Percentiles rank a stretch among this genome's conserved stretches.
Conservation (phyloP, 1,284 basidiomycete genomes). For the Moesziomyces antarcticus region DNA sequence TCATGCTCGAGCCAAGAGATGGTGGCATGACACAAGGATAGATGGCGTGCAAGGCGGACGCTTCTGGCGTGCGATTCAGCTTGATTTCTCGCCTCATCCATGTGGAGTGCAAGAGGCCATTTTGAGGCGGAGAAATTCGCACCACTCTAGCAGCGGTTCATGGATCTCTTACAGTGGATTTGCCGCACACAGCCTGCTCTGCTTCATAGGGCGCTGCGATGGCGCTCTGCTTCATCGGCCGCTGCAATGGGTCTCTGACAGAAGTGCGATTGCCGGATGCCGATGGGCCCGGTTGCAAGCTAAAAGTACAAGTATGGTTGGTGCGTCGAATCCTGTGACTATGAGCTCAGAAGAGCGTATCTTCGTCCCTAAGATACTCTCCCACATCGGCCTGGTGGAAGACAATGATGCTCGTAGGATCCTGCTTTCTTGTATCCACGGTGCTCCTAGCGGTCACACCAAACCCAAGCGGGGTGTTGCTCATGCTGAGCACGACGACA, state of each 20-base stretch:
- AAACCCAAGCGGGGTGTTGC: constrained; percentile 83
- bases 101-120: background rate
- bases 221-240: background rate
- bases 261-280: background rate
- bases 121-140: too few relatives aligned
- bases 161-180: too few relatives aligned
- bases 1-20: background rate
- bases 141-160: too few relatives aligned
- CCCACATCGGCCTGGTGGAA: constrained; percentile 86
- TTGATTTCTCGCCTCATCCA: background rate
- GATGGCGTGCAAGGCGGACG: too few relatives aligned
- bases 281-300: background rate
- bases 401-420: constrained; percentile 97
- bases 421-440: constrained; percentile 93
- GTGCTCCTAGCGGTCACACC: constrained; percentile 97
- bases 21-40: background rate
- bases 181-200: background rate
- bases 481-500: constrained; percentile 96
- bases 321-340: background rate
- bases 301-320: constrained; percentile 31
- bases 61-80: too few relatives aligned
- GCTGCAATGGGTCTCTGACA: background rate
- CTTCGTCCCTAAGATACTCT: constrained; percentile 66
- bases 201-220: background rate
- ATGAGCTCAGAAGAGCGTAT: constrained; percentile 50